Evolutionary conservation across 225 moss, liverwort and hornwort species (phyloP).

Genomic region (Physcomitrium patens): DNA sequence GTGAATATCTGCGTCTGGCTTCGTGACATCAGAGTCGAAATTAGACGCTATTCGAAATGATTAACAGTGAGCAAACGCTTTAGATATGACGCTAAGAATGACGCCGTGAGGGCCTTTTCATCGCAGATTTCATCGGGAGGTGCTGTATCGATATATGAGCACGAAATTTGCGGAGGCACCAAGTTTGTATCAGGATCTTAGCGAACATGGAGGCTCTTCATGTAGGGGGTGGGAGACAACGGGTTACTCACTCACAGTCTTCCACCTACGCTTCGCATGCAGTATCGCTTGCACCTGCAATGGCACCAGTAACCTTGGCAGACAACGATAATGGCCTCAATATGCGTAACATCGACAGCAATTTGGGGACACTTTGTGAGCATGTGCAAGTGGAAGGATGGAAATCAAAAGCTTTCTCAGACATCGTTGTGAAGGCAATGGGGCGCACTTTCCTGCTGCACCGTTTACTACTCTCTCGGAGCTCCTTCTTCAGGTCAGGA

Average conservation of each 20-base stretch:
- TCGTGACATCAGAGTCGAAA: background rate
- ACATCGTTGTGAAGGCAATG: slow-evolving; percentile 56
- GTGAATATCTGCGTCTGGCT: background rate
- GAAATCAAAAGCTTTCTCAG: slow-evolving; percentile 54
- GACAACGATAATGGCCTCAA: slow-evolving; percentile 32
- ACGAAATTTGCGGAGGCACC: background rate
- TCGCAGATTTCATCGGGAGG: slow-evolving; percentile 27
- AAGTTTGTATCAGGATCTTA: slow-evolving; percentile 8
- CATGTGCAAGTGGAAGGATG: slow-evolving; percentile 64
- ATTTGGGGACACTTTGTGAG: slow-evolving; percentile 54
- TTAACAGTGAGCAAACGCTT: background rate
- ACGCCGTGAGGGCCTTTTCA: slow-evolving; percentile 16
- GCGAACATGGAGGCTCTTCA: slow-evolving; percentile 44
- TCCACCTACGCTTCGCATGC: slow-evolving; percentile 40
- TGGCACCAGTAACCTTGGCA: slow-evolving; percentile 29
- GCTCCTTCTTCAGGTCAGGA: slow-evolving; percentile 46
- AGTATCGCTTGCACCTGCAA: slow-evolving; percentile 28
- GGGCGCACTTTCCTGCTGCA: slow-evolving; percentile 41
- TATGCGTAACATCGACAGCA: slow-evolving; percentile 45
- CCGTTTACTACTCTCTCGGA: slow-evolving; percentile 50
- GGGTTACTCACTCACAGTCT: slow-evolving; percentile 35
- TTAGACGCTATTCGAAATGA: background rate
- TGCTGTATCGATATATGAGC: slow-evolving; percentile 17
- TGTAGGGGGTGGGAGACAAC: slow-evolving; percentile 45
- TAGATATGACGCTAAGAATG: slow-evolving; percentile 9